Conservation (phyloP, 2,329 filamentous ascomycete genomes). For the Pestalotiopsis sp. region DNA sequence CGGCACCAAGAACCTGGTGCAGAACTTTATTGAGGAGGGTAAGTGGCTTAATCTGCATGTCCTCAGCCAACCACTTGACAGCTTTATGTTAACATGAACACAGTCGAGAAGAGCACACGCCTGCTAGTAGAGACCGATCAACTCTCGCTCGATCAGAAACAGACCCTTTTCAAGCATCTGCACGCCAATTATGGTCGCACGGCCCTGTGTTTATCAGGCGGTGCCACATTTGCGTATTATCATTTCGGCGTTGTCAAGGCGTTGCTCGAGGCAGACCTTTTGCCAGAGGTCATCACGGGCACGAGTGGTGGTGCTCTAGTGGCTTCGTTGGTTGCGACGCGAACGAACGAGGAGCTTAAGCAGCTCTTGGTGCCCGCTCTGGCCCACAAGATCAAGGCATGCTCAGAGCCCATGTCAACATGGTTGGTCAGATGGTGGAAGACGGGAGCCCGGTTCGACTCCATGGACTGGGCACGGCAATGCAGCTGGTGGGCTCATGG, state of each 20-base stretch:
- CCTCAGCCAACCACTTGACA: background rate
- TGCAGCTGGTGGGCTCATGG: conserved; percentile 90
- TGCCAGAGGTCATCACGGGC: conserved; percentile 94
- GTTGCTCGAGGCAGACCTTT: conserved; percentile 78
- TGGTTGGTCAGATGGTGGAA: conserved; percentile 88
- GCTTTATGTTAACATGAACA: background rate
- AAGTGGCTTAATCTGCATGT: conserved; percentile 28
- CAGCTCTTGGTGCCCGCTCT: conserved; percentile 83
- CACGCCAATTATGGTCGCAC: conserved; percentile 91
- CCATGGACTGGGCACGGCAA: conserved; percentile 83
- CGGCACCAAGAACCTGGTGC: conserved; percentile 93
- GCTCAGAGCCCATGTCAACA: conserved; percentile 72
- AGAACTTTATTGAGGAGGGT: conserved; percentile 87
- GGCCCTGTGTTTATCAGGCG: conserved; percentile 89
- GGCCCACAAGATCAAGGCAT: conserved; percentile 83
- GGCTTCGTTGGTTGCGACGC: conserved; percentile 82
- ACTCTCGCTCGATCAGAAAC: conserved; percentile 73
- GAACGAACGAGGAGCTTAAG: conserved; percentile 90
- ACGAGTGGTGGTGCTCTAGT: conserved; percentile 93
- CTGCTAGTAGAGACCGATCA: conserved; percentile 71
- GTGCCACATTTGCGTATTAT: conserved; percentile 94
- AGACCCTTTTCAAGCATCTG: conserved; percentile 81
- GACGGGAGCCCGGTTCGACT: conserved; percentile 93
- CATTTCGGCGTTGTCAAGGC: conserved; percentile 93
- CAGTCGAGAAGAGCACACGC: conserved; percentile 67